Base-by-base conservation (phyloP, 768 basidiomycete species). In the Rhodotorula kratochvilovae region DNA sequence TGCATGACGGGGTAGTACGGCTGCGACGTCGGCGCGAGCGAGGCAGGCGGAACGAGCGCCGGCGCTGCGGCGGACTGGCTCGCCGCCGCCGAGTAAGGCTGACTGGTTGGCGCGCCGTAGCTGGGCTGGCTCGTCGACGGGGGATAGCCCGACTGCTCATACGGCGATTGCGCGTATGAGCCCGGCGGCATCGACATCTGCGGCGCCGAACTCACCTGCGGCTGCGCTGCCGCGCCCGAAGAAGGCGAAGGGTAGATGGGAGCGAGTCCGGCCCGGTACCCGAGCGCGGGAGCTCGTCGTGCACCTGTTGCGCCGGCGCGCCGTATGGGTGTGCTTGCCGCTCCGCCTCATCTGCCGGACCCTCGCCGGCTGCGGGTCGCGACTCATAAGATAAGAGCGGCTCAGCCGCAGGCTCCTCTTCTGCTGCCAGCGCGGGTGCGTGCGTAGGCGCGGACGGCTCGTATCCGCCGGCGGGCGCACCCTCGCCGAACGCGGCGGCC, bases 231-330 rank as follows among this genome's bases (percentile, higher is more conserved):
- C 27, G 27, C 51, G 51, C 51, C 16, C 19, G 46, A 53, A 16
- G 46, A 53, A n/a, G 54, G 35, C 36, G 29, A 21, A 25, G 46
- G 66, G 58, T 45, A 56, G 31, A 67, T 21, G 12, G 67, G 45
- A 33, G 16, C 13, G 60, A 33, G 16, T 45, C 36, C n/a, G 55
- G 23, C 33, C 56, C 17, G 2, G 25, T 7, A 19, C 21, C 35
- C 7, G 66, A 39, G 25, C 25, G 48, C 27, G 25, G 25, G 23
- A 50, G 25, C 48, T 50, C 48, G 23, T 25, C 48, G 25, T 27
- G 23, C 23, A 8, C 25, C 25, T 6, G 11, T 23, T 27, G 48
- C 25, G 48, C 25, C 25, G 48, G 25, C 5, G 25, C 25, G 25
- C 48, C 25, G 5, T 7, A 8, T 25, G 10, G 25, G 1, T 2